Evolutionary conservation across 2,329 filamentous ascomycete species (phyloP), one percentile per base, ranked within the genome.

Genomic region (Helicocarpus griseus): DNA sequence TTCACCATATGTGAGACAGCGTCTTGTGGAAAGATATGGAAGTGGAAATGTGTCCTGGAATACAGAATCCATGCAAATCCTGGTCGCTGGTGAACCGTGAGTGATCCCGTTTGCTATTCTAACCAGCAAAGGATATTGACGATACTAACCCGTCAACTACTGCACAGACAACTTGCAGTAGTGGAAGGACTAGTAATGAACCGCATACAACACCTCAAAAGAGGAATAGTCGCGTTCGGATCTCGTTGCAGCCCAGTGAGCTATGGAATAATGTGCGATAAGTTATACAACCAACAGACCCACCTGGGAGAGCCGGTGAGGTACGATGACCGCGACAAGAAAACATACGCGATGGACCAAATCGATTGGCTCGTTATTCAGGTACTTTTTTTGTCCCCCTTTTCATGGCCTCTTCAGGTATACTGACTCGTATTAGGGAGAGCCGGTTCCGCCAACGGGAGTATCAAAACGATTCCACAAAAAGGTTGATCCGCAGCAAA

Each of bases 1-100:
- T 48, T 69, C 64, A 0, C 60, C 65, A 14, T 74, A 75, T 53
- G 65, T 74, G 4, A 69, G 70, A 49, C 55, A 60, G 1, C 56
- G 61, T 5, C 60, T 73, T 2, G 57, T 62, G 31, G 58, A 58
- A 6, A 48, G 44, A 19, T 53, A 51, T 29, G 40, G n/a, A 22
- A 28, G 33, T 11, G 44, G 14, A 50, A 24, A 19, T 40, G 28
- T 17, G 8, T 7, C 24, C 11, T 9, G 46, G 6, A 61, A 60
- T 47, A 53, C 56, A 1, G 43, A 54, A 9, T 53, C 55, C 1
- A 58, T 68, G 52, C 57, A 61, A 7, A 56, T 69, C 26, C 57
- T 67, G 4, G 54, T 61, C 14, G 65, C 64, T 11, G 62, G 63
- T 51, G 65, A 68, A 49, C 65, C 65, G 59, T 66, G 54, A 21